Evolutionary conservation across 1,284 basidiomycete genomes (phyloP), one percentile per base, ranked within the genome.

Genomic region (Ustilago bromivora): DNA sequence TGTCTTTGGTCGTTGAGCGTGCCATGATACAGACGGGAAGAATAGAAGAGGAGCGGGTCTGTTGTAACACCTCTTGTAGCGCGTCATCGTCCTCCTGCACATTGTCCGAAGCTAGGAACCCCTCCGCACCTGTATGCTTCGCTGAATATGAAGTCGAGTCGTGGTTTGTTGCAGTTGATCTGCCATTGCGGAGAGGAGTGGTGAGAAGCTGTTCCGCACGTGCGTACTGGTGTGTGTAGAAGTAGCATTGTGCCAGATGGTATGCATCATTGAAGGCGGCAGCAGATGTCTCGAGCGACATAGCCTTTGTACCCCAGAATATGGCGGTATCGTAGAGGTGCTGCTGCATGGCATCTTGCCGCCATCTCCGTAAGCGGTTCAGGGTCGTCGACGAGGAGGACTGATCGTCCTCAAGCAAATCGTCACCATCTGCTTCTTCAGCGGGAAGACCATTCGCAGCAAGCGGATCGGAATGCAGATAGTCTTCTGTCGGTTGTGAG

Each of bases 191-290:
- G 84, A 95, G 93, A 0, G 94, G 93, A 34, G 93, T 90, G 0
- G 92, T 94, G 51, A 99, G 90, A 19, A 99, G 89, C 56, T 93
- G 91, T 86, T 98, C 95, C 1, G 97, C 96, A 46, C 95, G 93
- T 8, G 94, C 92, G 86, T 96, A 99, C 78, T 98, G 94, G 78
- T 96, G 92, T 5, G 93, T 95, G 87, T 95, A 91, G 86, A 98
- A 99, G 87, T 95, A 95, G 0, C 94, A 94, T 86, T 99, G 96
- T 0, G 97, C 96, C 17, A 99, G 91, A 95, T 96, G 98, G 87
- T 98, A 99, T 10, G 95, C 97, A 87, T 99, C 97, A 86, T 83
- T 85, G 66, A 74, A 68, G 31, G 69, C 69, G 12, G 61, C 54
- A 2, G 73, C 13, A 2, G 62, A 62, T 4, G 51, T 58, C 49